Evolutionary conservation across 176 grass and related monocot species (phyloP).

Genomic region (Triticum dicoccoides): DNA sequence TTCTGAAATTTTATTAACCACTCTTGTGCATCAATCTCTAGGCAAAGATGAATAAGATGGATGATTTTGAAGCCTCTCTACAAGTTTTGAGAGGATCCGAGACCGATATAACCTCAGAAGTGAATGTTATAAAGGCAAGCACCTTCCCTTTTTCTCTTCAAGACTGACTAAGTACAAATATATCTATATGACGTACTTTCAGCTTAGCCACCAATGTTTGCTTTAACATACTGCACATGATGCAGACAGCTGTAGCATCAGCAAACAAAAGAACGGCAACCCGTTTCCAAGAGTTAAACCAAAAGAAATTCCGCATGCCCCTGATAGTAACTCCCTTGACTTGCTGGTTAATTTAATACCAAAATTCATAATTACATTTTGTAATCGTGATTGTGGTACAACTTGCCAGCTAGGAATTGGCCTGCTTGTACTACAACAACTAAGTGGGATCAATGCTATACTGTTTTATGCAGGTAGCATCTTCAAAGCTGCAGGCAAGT

Average conservation of each 20-base stretch:
- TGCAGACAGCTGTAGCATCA: constrained; percentile 76
- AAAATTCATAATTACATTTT: not conserved
- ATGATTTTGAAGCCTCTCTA: constrained; percentile 81
- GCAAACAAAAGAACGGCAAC: constrained; percentile 70
- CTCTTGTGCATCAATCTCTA: constrained; percentile 27
- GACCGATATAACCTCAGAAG: constrained; percentile 74
- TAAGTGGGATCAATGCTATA: constrained; percentile 85
- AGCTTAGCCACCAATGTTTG: not conserved
- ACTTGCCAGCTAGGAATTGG: constrained; percentile 74
- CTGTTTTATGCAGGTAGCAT: constrained; percentile 90
- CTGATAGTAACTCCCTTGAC: constrained; percentile 53
- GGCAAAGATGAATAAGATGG: constrained; percentile 95
- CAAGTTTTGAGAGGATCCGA: constrained; percentile 99
- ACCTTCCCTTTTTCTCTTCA: not conserved
- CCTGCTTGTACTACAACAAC: constrained; percentile 81
- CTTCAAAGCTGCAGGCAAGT: constrained; percentile 82
- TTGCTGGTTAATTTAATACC: not conserved
- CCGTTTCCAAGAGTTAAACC: constrained; percentile 76
- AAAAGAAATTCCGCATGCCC: constrained; percentile 77
- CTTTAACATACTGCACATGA: constrained; percentile 16
- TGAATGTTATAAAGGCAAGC: constrained; percentile 90
- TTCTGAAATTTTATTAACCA: constrained; percentile 3
- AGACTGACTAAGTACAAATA: not conserved
- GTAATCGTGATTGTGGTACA: not conserved
- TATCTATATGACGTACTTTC: not conserved